Conservation (phyloP, 306 rosid genomes). For the Malus sylvestris region DNA sequence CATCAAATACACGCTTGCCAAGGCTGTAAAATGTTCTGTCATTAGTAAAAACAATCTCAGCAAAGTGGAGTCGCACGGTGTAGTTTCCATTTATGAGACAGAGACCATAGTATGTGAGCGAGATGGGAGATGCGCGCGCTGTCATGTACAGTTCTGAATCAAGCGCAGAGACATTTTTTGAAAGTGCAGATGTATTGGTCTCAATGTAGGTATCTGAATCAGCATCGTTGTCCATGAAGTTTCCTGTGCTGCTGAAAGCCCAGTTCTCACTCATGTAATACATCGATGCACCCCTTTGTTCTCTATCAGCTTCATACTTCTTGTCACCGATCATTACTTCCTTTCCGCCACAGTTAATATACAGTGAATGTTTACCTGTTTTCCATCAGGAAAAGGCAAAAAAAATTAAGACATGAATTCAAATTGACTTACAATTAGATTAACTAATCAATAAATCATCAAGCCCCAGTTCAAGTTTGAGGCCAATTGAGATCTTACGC, state of each 20-base stretch:
- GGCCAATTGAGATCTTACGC: slow-evolving; percentile 32
- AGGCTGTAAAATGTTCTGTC: slow-evolving; percentile 54
- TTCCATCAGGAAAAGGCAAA: background rate
- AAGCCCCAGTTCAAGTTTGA: background rate
- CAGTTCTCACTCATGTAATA: slow-evolving; percentile 44
- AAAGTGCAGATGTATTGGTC: slow-evolving; percentile 58
- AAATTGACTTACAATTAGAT: background rate
- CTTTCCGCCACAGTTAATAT: slow-evolving; percentile 80
- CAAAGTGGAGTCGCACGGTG: slow-evolving; percentile 76
- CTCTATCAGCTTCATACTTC: slow-evolving; percentile 57
- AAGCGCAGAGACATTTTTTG: slow-evolving; percentile 25
- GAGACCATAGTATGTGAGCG: slow-evolving; percentile 85
- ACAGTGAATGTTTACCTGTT: slow-evolving; percentile 52
- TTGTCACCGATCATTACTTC: slow-evolving; percentile 42
- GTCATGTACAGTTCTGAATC: slow-evolving; percentile 53
- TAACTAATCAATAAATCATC: background rate
- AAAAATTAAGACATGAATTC: background rate
- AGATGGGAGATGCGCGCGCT: slow-evolving; percentile 77
- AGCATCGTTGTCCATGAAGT: slow-evolving; percentile 80
- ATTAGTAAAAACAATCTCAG: slow-evolving; percentile 67
- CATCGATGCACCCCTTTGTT: slow-evolving; percentile 70
- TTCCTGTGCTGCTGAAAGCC: slow-evolving; percentile 92
- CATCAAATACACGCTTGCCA: slow-evolving; percentile 68
- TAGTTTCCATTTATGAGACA: slow-evolving; percentile 76
- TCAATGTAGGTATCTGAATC: slow-evolving; percentile 56